Evolutionary conservation across 1,284 basidiomycete genomes (phyloP).

Genomic region (Tremellales sp.): DNA sequence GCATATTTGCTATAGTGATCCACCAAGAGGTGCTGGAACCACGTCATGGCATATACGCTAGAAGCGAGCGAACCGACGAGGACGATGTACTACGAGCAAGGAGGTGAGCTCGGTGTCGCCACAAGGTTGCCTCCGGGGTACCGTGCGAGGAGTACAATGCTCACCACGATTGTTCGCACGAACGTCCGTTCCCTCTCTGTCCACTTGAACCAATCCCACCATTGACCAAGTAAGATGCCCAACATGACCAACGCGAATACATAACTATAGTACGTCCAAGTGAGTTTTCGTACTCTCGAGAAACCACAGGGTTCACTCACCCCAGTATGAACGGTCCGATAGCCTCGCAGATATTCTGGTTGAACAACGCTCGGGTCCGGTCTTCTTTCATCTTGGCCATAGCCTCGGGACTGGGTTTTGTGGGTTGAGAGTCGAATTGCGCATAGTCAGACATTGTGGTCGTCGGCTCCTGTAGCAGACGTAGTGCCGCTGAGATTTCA

Average conservation of each 20-base stretch:
- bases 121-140: not conserved
- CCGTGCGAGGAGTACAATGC: not conserved
- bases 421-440: no score
- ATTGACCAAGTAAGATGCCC: not conserved
- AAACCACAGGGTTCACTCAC: not conserved
- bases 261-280: no score
- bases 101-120: no score
- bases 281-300: not conserved
- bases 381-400: no score
- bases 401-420: no score
- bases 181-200: not conserved
- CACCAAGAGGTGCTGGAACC: not conserved
- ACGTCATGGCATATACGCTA: not conserved
- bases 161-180: not conserved
- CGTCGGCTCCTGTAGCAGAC: no score
- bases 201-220: not conserved
- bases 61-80: not conserved
- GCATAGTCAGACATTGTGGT: no score
- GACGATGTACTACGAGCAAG: not conserved
- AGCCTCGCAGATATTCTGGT: no score
- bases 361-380: no score
- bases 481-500: no score
- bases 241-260: slow-evolving; percentile 1
- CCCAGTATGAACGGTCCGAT: not conserved
- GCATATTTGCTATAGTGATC: not conserved